phyloP scores from a whole-genome alignment of 2,329 filamentous ascomycete species.

The Dichotomopilus funicola region DNA sequence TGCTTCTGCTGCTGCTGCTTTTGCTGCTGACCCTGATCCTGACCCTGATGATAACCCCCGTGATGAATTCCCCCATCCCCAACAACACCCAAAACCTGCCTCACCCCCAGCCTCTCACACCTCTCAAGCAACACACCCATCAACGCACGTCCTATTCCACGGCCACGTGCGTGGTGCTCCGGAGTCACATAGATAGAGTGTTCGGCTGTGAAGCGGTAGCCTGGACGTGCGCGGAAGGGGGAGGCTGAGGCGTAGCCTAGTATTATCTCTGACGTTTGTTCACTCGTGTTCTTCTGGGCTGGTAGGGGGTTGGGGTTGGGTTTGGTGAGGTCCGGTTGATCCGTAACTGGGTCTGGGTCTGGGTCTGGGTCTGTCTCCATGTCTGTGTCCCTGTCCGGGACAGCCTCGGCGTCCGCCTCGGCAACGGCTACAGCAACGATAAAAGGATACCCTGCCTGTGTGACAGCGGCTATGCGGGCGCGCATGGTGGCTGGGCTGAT shows the following conservation, averaged over 20 bases:
- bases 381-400: background rate
- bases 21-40: no score
- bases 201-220: slow-evolving; percentile 4
- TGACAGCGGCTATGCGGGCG: background rate
- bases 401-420: background rate
- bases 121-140: background rate
- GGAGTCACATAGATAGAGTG: slow-evolving; percentile 4
- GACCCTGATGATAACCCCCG: no score
- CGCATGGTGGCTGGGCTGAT: background rate
- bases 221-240: slow-evolving; percentile 4
- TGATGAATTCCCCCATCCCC: background rate
- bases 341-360: no score
- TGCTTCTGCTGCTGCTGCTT: no score
- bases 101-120: slow-evolving; percentile 1
- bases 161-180: background rate
- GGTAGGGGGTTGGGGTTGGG: no score
- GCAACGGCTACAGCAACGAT: background rate
- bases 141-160: background rate
- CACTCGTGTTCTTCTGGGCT: no score
- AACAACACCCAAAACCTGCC: slow-evolving; percentile 6
- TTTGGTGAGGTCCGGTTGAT: no score
- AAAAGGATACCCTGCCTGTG: background rate
- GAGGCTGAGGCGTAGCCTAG: slow-evolving; percentile 3
- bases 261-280: background rate
- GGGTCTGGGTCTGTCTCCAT: no score